Evolutionary conservation across 805 yeast genomes (phyloP).

Genomic region (Lachancea sp.): DNA sequence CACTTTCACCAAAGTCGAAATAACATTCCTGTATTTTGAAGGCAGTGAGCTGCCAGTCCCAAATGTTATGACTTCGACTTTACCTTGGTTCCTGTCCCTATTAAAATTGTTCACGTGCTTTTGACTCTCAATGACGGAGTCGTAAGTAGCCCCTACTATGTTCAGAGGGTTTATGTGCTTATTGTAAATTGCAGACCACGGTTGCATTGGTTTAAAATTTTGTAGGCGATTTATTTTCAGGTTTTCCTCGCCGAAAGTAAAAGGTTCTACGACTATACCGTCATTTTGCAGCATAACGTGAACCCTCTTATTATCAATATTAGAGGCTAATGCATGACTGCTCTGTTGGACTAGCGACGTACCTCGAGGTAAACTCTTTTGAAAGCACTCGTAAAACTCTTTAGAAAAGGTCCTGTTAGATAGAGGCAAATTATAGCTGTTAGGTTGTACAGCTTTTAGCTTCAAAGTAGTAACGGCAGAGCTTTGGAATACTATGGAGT

Average conservation of each 20-base stretch:
- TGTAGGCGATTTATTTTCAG: slow-evolving; percentile 11
- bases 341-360: slow-evolving; percentile 21
- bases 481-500: slow-evolving; percentile 52
- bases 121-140: slow-evolving; percentile 27
- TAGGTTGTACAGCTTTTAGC: slow-evolving; percentile 46
- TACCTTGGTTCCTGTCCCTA: slow-evolving; percentile 38
- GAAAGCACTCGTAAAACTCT: slow-evolving; percentile 32
- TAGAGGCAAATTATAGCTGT: slow-evolving; percentile 37
- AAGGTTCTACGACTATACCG: slow-evolving; percentile 21
- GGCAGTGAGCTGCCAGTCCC: slow-evolving; percentile 96
- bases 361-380: slow-evolving; percentile 24
- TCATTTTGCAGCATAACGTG: slow-evolving; percentile 22
- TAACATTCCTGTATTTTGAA: slow-evolving; percentile 75
- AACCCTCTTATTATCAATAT: slow-evolving; percentile 17
- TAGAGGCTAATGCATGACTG: slow-evolving; percentile 15
- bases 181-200: slow-evolving; percentile 28
- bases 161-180: slow-evolving; percentile 25
- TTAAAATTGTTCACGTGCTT: slow-evolving; percentile 28
- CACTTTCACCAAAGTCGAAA: slow-evolving; percentile 67
- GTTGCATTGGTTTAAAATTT: slow-evolving; percentile 7
- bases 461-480: slow-evolving; percentile 50
- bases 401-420: slow-evolving; percentile 25
- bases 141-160: slow-evolving; percentile 22
- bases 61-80: slow-evolving; percentile 64
- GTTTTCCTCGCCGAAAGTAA: slow-evolving; percentile 13